Evolutionary conservation across 1,284 basidiomycete species (phyloP).

Genomic region (Puccinia polysora): DNA sequence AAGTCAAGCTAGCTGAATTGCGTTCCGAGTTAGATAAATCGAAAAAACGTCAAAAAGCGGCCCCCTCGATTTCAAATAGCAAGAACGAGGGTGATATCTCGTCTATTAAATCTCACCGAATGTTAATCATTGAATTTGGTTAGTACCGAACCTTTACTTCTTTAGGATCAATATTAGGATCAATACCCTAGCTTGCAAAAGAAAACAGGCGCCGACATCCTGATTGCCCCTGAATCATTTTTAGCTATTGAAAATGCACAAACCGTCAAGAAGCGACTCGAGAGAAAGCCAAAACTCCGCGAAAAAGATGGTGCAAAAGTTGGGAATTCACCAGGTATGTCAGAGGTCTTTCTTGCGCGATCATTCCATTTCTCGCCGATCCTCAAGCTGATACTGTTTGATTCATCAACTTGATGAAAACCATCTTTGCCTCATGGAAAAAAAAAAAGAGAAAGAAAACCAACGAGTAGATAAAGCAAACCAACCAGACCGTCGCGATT

Average conservation of each 20-base stretch:
- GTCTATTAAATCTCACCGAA: conserved; percentile 57
- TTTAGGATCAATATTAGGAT: neutral
- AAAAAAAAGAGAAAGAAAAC: neutral
- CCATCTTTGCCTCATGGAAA: neutral
- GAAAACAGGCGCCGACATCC: neutral
- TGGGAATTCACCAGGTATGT: neutral
- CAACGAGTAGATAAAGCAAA: neutral
- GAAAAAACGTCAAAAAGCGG: neutral
- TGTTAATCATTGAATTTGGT: conserved; percentile 70
- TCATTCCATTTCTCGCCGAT: neutral
- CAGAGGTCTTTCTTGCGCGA: neutral
- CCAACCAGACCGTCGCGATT: neutral
- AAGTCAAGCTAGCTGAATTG: conserved; percentile 32
- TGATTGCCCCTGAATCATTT: neutral
- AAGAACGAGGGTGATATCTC: neutral
- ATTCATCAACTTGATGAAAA: neutral
- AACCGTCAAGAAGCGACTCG: conserved; percentile 67
- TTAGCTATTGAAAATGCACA: conserved; percentile 78
- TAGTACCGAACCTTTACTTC: neutral
- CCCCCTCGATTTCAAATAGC: neutral
- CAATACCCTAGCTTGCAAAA: neutral
- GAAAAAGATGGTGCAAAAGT: conserved; percentile 9
- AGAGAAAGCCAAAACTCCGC: conserved; percentile 50
- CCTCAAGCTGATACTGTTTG: neutral
- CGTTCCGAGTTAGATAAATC: conserved; percentile 1